Base-by-base conservation (phyloP, 2,329 filamentous ascomycete genomes). In the Pestalotiopsis sp. region DNA sequence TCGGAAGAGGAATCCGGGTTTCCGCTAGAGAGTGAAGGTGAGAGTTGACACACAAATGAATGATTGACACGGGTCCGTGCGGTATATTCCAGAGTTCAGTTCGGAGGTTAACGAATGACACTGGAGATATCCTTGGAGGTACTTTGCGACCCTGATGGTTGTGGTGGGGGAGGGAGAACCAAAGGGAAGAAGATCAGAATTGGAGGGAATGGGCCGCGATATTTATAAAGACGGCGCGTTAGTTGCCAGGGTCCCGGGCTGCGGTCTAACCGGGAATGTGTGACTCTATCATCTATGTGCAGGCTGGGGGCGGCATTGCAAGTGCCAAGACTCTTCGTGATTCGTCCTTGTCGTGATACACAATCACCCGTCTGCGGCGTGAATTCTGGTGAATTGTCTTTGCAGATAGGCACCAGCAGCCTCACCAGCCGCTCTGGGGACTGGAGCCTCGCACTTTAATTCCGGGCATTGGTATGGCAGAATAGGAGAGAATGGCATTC, bases 131-230 rank as follows among this genome's bases (percentile, higher is more conserved):
- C 82, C 84, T 83, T 82, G 76, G 57, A 80, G 78, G 79, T 81
- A 79, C 80, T 89, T 89, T 89, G 87, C 87, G 86, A 85, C 87
- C 87, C 86, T 82, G 81, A 81, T 80, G 81, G 78, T 82, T 83
- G 82, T 82, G 85, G 81, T 84, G 85, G 85, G 85, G 86, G 85
- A 83, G 82, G 82, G 77, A 82, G 82, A 82, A 79, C 80, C 81
- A 82, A 81, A 52, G 79, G 80, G 82, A 79, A 82, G 76, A 76
- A 73, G 76, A 74, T 75, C 72, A 78, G 76, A 77, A 74, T 73
- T 74, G 71, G 73, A 74, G 75, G 75, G 79, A 79, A 77, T 73
- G 74, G 71, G 67, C 70, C 70, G 61, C 69, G 72, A 82, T 82
- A 81, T 82, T 81, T 82, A 67, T 67, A 56, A 38, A 36, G 25